Evolutionary conservation across 805 yeast species (phyloP).

Genomic region (Starmerella vitae): DNA sequence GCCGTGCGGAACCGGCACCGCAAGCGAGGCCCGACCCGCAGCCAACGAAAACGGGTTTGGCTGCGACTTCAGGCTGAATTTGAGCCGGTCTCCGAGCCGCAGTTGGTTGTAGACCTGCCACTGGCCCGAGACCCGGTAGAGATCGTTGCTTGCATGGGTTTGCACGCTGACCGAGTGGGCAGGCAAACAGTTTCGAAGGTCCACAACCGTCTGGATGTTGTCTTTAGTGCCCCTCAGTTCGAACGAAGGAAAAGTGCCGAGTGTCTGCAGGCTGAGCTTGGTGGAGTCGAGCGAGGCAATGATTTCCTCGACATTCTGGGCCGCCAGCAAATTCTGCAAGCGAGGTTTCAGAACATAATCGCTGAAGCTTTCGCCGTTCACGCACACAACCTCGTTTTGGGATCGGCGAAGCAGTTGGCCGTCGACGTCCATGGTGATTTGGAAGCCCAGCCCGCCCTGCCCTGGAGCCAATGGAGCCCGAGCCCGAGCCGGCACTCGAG

Average conservation of each 20-base stretch:
- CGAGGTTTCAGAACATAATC: constrained; percentile 22
- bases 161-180: constrained; percentile 8
- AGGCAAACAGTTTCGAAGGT: constrained; percentile 13
- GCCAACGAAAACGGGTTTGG: constrained; percentile 18
- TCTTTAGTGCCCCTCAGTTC: not conserved
- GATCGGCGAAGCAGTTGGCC: constrained; percentile 23
- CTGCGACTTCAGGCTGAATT: constrained; percentile 12
- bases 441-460: not conserved
- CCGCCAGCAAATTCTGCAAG: constrained; percentile 21
- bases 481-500: too few relatives aligned
- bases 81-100: constrained; percentile 21
- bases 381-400: constrained; percentile 22
- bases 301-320: constrained; percentile 19
- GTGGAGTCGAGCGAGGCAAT: constrained; percentile 21
- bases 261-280: constrained; percentile 15
- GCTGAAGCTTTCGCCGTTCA: constrained; percentile 22
- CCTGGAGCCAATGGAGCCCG: too few relatives aligned
- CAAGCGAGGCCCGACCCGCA: constrained; percentile 17
- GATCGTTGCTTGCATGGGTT: constrained; percentile 11
- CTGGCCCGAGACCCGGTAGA: constrained; percentile 10
- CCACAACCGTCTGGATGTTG: constrained; percentile 12
- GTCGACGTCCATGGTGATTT: constrained; percentile 13
- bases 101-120: constrained; percentile 15
- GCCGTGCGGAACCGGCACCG: constrained; percentile 19
- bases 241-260: constrained; percentile 17